phyloP scores from a whole-genome alignment of 208 protist genomes.

The Trypanosoma brucei region DNA sequence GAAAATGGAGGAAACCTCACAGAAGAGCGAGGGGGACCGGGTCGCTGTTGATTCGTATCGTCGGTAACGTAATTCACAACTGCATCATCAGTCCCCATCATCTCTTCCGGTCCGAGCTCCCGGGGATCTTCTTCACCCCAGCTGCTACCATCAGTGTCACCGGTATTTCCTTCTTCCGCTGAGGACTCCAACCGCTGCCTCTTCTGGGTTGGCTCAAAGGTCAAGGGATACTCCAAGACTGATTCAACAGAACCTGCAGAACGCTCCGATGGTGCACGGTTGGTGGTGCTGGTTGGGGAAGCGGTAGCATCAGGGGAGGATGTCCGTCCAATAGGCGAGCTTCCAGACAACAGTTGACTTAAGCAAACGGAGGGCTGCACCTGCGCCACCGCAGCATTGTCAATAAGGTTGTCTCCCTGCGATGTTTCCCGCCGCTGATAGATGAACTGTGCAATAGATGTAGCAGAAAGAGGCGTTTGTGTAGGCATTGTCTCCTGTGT shows the following conservation, averaged over 20 bases:
- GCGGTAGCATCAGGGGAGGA: too few species aligned
- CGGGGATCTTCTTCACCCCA: not conserved
- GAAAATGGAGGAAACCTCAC: constrained; percentile 30
- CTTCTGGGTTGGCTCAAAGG: too few species aligned
- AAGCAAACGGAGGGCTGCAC: constrained; percentile 41
- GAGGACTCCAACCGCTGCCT: too few species aligned
- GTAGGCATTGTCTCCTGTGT: constrained; percentile 30
- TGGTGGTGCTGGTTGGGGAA: too few species aligned
- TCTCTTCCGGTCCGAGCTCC: constrained; percentile 4
- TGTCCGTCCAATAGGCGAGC: too few species aligned
- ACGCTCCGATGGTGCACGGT: too few species aligned
- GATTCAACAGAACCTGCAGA: too few species aligned
- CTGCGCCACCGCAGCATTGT: constrained; percentile 28
- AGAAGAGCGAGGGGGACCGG: constrained; percentile 21
- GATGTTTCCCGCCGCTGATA: constrained; percentile 12
- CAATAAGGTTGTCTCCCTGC: not conserved
- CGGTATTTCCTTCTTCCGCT: not conserved
- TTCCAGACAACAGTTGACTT: too few species aligned
- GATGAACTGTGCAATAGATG: constrained; percentile 59
- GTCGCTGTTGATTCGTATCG: constrained; percentile 27
- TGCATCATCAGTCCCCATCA: constrained; percentile 7
- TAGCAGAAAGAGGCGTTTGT: constrained; percentile 64
- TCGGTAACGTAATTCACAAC: constrained; percentile 30
- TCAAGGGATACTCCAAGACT: too few species aligned
- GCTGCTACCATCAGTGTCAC: not conserved